phyloP scores from a whole-genome alignment of 805 yeast species.

The Pichia cabralensis region DNA sequence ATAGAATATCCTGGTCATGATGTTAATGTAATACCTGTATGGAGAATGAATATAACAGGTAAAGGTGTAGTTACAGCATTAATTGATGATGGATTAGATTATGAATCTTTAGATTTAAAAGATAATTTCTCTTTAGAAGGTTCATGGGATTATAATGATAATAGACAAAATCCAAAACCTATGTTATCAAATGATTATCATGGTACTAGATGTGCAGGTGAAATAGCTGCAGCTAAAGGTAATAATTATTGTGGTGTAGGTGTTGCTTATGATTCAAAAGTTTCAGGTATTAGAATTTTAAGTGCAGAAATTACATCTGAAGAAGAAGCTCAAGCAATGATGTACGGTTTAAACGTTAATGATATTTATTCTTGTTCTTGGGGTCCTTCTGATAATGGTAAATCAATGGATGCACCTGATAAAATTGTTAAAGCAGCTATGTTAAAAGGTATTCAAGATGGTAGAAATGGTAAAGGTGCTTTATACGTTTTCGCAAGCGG shows the following conservation, averaged over 20 bases:
- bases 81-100: constrained; percentile 91
- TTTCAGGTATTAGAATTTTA: constrained; percentile 82
- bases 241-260: constrained; percentile 93
- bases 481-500: constrained; percentile 94
- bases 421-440: constrained; percentile 69
- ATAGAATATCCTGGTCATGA: constrained; percentile 68
- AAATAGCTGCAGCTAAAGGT: constrained; percentile 75
- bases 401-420: constrained; percentile 78
- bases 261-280: constrained; percentile 81
- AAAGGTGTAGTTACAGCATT: constrained; percentile 75
- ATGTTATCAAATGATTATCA: constrained; percentile 75
- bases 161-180: constrained; percentile 69
- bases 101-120: constrained; percentile 60
- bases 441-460: constrained; percentile 74
- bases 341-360: constrained; percentile 70
- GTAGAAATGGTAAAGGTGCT: constrained; percentile 74
- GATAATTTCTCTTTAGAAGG: constrained; percentile 67
- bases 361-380: constrained; percentile 96
- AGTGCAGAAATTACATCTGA: constrained; percentile 72
- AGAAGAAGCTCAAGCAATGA: constrained; percentile 85
- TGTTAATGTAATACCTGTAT: constrained; percentile 75
- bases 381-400: constrained; percentile 97
- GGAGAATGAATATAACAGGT: constrained; percentile 79
- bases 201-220: constrained; percentile 98
- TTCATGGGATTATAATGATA: constrained; percentile 88